Evolutionary conservation across 805 yeast species (phyloP).

Genomic region (Metschnikowia similis): DNA sequence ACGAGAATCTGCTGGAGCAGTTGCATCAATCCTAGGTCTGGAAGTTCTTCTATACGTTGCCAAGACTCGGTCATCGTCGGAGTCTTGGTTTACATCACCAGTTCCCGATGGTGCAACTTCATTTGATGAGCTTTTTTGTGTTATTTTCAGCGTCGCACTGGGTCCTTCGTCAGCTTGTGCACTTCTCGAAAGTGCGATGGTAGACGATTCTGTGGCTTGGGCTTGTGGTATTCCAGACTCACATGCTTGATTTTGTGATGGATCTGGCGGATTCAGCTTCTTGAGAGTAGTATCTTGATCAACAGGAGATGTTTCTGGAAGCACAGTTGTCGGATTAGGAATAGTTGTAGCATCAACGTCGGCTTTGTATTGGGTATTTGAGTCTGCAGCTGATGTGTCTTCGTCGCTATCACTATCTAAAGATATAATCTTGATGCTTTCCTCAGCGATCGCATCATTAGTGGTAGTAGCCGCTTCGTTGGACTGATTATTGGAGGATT

Average conservation of each 20-base stretch:
- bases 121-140: background rate
- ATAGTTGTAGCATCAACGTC: background rate
- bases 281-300: background rate
- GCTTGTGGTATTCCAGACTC: background rate
- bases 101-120: background rate
- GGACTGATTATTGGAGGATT: background rate
- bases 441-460: constrained; percentile 6
- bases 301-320: background rate
- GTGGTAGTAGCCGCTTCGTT: background rate
- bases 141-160: background rate
- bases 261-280: background rate
- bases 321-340: background rate
- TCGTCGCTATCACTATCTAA: constrained; percentile 50
- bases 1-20: background rate
- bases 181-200: background rate
- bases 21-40: background rate
- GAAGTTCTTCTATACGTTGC: background rate
- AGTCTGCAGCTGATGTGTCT: constrained; percentile 15
- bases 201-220: background rate
- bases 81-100: background rate
- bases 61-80: constrained; percentile 2
- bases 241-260: background rate
- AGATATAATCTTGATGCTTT: constrained; percentile 42
- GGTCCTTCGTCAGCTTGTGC: background rate
- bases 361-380: background rate